A percentile compares a stretch with the other conserved stretches of the same genome.
phyloP scores from a whole-genome alignment of 208 protist genomes.

The Lotmaria passim region DNA sequence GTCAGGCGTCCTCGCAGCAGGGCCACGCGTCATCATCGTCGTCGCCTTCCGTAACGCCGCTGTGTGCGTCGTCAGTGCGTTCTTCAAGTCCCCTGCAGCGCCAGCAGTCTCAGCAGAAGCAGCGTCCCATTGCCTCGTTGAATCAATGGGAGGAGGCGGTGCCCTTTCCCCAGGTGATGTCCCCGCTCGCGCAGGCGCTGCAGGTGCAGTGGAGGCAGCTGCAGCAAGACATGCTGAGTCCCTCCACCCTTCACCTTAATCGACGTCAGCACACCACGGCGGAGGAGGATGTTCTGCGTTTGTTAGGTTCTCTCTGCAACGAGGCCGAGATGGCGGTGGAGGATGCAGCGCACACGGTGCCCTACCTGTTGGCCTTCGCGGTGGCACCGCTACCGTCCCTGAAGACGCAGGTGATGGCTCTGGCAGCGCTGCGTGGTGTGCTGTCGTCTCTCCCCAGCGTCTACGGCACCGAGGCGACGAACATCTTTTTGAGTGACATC shows the following conservation, averaged over 20 bases:
- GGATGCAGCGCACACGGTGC: slow-evolving; percentile 50
- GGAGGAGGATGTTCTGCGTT: slow-evolving; percentile 45
- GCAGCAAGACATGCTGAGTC: slow-evolving; percentile 42
- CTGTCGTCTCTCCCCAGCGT: slow-evolving; percentile 36
- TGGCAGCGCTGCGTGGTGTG: slow-evolving; percentile 56
- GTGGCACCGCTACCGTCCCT: slow-evolving; percentile 59
- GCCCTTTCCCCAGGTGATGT: slow-evolving; percentile 12
- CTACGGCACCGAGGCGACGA: slow-evolving; percentile 35
- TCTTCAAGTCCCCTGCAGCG: background rate
- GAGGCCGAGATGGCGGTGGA: slow-evolving; percentile 40
- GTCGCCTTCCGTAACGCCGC: background rate
- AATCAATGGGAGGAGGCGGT: too few species aligned
- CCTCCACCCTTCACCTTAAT: slow-evolving; percentile 9
- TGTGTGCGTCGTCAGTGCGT: background rate
- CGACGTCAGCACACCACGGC: slow-evolving; percentile 11
- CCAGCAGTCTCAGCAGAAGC: background rate
- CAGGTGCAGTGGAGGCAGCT: slow-evolving; percentile 54
- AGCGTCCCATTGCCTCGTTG: background rate
- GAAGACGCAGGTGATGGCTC: slow-evolving; percentile 59
- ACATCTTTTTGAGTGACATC: slow-evolving; percentile 44
- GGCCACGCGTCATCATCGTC: background rate
- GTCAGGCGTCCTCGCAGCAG: background rate
- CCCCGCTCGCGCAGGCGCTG: slow-evolving; percentile 48
- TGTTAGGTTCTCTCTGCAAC: slow-evolving; percentile 38
- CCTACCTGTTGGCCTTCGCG: slow-evolving; percentile 71